Percentiles rank a stretch among this genome's conserved stretches.
phyloP scores from a whole-genome alignment of 768 basidiomycete species.

The Leccinum fibrillosum region DNA sequence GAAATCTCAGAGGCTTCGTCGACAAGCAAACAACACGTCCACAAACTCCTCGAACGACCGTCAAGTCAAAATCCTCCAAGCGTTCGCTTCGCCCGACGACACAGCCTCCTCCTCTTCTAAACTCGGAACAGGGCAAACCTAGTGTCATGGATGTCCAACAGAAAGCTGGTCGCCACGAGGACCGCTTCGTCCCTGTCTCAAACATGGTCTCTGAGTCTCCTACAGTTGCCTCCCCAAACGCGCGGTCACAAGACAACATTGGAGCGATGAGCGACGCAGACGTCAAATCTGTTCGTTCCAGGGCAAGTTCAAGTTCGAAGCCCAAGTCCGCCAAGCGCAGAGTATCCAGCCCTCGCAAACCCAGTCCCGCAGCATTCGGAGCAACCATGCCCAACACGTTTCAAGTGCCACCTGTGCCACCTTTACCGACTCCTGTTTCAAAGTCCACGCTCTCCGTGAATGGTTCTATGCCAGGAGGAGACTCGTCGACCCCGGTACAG shows the following conservation, averaged over 20 bases:
- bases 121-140: slow-evolving; percentile 13
- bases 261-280: slow-evolving; percentile 20
- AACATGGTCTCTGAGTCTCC: slow-evolving; percentile 24
- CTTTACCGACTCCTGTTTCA: slow-evolving; percentile 14
- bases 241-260: slow-evolving; percentile 19
- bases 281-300: slow-evolving; percentile 25
- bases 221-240: slow-evolving; percentile 5
- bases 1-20: slow-evolving; percentile 28
- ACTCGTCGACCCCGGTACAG: neutral
- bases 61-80: slow-evolving; percentile 22
- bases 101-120: slow-evolving; percentile 31
- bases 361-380: slow-evolving; percentile 61
- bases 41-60: neutral
- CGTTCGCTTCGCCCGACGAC: slow-evolving; percentile 23
- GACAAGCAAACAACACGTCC: slow-evolving; percentile 16
- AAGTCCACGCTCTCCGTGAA: slow-evolving; percentile 19
- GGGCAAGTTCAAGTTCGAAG: slow-evolving; percentile 25
- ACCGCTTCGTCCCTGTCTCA: neutral
- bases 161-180: slow-evolving; percentile 23
- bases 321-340: slow-evolving; percentile 18
- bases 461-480: slow-evolving; percentile 8
- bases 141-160: slow-evolving; percentile 10
- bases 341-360: slow-evolving; percentile 29
- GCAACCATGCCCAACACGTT: slow-evolving; percentile 63
- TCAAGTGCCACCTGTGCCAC: slow-evolving; percentile 38